Evolutionary conservation across 345 rosid genomes (phyloP), one percentile per base, ranked within the genome.

Genomic region (Aquilaria yunnanensis): DNA sequence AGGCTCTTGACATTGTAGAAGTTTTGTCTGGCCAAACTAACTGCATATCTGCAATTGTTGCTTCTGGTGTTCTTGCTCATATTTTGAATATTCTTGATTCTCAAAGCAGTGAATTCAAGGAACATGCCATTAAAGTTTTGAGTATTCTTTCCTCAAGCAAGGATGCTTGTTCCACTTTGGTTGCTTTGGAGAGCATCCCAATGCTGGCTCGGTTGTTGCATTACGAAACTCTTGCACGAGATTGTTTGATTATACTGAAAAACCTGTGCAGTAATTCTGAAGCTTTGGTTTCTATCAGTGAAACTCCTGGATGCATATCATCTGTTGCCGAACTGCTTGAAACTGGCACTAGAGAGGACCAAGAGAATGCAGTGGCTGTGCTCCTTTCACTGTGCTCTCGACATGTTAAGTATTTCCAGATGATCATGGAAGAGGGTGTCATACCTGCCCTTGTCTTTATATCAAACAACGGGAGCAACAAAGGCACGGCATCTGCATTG

Each of bases 301-400:
- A 85, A 74, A 85, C 94, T 49, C 59, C 69, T 13, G 86, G 81
- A 47, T 84, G 91, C 67, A 67, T 93, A 34, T 69, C 81, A 68
- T 74, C 86, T 45, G 59, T 93, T 31, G 85, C 80, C 53, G 73
- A 79, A 30, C 72, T 87, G 32, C 87, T 93, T 9, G 96, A 88
- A 14, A 72, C 64, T 33, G 81, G 72, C 30, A 77, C 73, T 63
- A 31, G 55, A 1, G 83, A 85, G 76, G 87, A 78, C 61, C 96
- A 86, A 76, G 98, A 93, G 68, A 80, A 67, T 23, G 82, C 86
- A 49, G 68, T 75, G 54, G 53, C 73, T 49, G 75, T 79, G 56
- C 75, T 84, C 16, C 76, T 77, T 13, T 74, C 70, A 41, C 64
- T 84, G 9, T 84, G 89, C 67, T 74, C 67, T 3, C 68, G 78